phyloP scores from a whole-genome alignment of 1,139 yeast genomes.

The Saccharomyces hybrid region DNA sequence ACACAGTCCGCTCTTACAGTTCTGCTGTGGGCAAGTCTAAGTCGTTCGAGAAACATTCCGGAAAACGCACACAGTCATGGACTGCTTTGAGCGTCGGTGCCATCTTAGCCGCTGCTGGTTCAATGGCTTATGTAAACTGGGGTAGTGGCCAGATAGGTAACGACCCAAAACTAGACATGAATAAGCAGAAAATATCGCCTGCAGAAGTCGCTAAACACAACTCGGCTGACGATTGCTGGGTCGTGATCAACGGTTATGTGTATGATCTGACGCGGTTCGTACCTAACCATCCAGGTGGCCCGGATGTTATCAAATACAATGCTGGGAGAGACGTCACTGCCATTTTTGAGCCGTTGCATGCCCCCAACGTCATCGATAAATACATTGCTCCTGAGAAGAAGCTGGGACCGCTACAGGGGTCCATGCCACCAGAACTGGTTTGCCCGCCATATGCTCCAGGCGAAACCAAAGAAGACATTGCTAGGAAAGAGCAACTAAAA shows the following conservation, averaged over 20 bases:
- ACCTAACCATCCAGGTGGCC: slow-evolving; percentile 85
- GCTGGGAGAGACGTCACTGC: slow-evolving; percentile 92
- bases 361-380: slow-evolving; percentile 63
- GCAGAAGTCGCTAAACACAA: slow-evolving; percentile 52
- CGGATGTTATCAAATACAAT: slow-evolving; percentile 57
- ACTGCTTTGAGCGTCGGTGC: neutral
- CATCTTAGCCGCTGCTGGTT: neutral
- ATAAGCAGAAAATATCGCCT: slow-evolving; percentile 28
- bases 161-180: slow-evolving; percentile 13
- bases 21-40: neutral
- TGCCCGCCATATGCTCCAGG: slow-evolving; percentile 32
- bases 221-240: slow-evolving; percentile 74
- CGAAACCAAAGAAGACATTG: slow-evolving; percentile 46
- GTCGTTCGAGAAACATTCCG: neutral
- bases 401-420: slow-evolving; percentile 37
- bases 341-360: slow-evolving; percentile 80
- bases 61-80: neutral
- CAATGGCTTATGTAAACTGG: neutral
- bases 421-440: slow-evolving; percentile 25
- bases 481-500: slow-evolving; percentile 46
- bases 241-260: slow-evolving; percentile 73
- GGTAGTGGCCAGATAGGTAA: slow-evolving; percentile 4
- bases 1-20: neutral
- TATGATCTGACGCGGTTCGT: slow-evolving; percentile 77
- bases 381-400: slow-evolving; percentile 40